Evolutionary conservation across 2,329 filamentous ascomycete genomes (phyloP), one percentile per base, ranked within the genome.

Genomic region (Scedosporium boydii): DNA sequence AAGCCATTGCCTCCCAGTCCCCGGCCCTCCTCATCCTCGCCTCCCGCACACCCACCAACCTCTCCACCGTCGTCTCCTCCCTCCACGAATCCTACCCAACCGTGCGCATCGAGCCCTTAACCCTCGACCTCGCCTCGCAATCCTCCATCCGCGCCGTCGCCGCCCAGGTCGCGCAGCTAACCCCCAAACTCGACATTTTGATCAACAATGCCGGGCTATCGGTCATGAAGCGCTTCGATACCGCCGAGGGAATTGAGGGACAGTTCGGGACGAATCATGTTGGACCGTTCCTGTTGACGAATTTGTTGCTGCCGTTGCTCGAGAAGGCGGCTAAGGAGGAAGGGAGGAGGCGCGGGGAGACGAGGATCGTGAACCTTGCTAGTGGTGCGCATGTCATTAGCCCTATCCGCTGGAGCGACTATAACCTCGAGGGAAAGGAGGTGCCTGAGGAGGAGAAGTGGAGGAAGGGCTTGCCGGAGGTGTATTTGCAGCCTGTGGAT

Each of bases 181-280:
- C 67, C 4, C 67, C 74, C 2, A 67, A 67, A 3, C 74, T 75
- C 68, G 62, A 68, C 5, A 72, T 80, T 29, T 60, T 81, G 1
- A 68, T 81, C 60, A 78, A 78, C 64, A 81, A 77, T 60, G 79
- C 79, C 0, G 78, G 72, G 12, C 66, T 79, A 38, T 78, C 77
- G 72, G 73, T 67, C n/a, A 65, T 64, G 10, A 69, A 74, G 4
- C 72, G 72, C 48, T 70, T 68, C 2, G 64, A 72, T n/a, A 74
- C 71, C 7, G 65, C 69, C 3, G 76, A 79, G 3, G 78, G 78
- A 0, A 70, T 76, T 58, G 78, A 80, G 69, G 68, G 70, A 61
- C 77, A 79, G 62, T 76, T 82, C 58, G 76, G 72, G 0, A 74
- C 74, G 2, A 80, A 80, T 59, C 75, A 82, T 60, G 59, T 82